Conservation (phyloP, 371 early-diverging fungal species). For the Zychaea mexicana region DNA sequence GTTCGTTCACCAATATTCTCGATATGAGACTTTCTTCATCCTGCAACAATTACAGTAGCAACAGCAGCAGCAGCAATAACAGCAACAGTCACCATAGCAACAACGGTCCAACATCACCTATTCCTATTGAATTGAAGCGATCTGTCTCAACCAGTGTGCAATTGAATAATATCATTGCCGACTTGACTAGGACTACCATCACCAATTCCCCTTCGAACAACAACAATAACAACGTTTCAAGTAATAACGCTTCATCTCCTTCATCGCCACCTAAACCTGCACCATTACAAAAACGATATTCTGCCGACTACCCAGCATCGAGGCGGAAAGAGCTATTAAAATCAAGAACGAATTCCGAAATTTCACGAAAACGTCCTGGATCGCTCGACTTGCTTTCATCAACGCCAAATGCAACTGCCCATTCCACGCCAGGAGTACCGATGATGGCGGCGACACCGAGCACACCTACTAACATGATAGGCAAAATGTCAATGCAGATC, state of each 20-base stretch:
- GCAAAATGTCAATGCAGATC: conserved; percentile 41
- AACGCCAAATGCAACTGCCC: not conserved
- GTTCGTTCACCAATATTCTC: conserved; percentile 34
- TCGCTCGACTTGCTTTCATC: conserved; percentile 37
- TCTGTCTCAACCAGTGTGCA: conserved; percentile 13
- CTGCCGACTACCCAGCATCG: conserved; percentile 26
- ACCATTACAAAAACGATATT: conserved; percentile 30
- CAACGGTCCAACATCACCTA: not conserved
- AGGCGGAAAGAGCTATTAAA: conserved; percentile 19
- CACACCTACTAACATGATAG: conserved; percentile 29
- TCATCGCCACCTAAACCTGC: conserved; percentile 6
- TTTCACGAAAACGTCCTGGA: conserved; percentile 29
- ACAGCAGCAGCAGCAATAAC: not conserved
- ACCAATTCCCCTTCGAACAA: no score
- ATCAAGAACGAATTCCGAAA: conserved; percentile 33
- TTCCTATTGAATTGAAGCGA: conserved; percentile 10
- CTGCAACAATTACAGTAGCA: not conserved
- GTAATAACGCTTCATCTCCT: not conserved
- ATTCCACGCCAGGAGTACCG: no score
- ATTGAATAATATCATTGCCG: not conserved
- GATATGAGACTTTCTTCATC: conserved; percentile 15
- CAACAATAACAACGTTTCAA: no score
- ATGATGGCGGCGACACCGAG: not conserved
- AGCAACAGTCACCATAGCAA: conserved; percentile 1
- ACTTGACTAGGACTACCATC: no score